Evolutionary conservation across 352 stramenopile genomes (phyloP).

Genomic region (Globisporangium heterothallicum): DNA sequence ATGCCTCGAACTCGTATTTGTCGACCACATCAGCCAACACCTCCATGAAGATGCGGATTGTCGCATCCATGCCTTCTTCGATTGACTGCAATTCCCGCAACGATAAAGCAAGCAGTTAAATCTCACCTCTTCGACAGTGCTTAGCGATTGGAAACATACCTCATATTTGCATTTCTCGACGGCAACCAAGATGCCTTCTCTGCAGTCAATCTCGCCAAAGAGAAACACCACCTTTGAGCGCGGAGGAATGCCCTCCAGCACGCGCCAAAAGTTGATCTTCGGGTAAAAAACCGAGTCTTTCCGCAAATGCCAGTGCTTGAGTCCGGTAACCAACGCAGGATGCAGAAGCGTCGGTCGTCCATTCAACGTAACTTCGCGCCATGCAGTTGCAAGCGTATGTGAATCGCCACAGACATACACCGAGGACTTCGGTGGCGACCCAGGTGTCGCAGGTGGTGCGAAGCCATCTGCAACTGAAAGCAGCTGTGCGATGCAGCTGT

Average conservation of each 20-base stretch:
- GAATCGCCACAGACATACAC: conserved; percentile 88
- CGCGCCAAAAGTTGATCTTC: conserved; percentile 86
- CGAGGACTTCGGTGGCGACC: conserved; percentile 26
- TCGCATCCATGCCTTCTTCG: conserved; percentile 74
- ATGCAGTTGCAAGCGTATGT: conserved; percentile 87
- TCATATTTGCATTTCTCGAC: conserved; percentile 87
- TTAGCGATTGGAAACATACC: conserved; percentile 21
- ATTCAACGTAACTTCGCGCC: conserved; percentile 49
- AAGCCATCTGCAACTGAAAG: conserved; percentile 40
- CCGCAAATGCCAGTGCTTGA: conserved; percentile 93
- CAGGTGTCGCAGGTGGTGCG: conserved; percentile 1
- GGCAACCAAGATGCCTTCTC: conserved; percentile 87
- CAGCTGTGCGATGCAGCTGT: conserved; percentile 80
- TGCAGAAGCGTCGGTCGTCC: conserved; percentile 18
- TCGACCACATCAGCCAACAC: conserved; percentile 38
- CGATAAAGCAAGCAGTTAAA: not conserved
- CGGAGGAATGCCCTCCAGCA: conserved; percentile 45
- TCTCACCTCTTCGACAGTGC: too few relatives aligned
- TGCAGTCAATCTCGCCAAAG: conserved; percentile 95
- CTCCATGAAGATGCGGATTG: conserved; percentile 80
- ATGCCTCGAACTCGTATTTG: conserved; percentile 60
- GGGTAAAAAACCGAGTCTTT: conserved; percentile 88
- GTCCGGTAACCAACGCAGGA: conserved; percentile 86
- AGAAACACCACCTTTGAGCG: conserved; percentile 84
- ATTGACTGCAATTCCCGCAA: conserved; percentile 37